Evolutionary conservation across 331 rosid genomes (phyloP).

Genomic region (Quercus lobata): DNA sequence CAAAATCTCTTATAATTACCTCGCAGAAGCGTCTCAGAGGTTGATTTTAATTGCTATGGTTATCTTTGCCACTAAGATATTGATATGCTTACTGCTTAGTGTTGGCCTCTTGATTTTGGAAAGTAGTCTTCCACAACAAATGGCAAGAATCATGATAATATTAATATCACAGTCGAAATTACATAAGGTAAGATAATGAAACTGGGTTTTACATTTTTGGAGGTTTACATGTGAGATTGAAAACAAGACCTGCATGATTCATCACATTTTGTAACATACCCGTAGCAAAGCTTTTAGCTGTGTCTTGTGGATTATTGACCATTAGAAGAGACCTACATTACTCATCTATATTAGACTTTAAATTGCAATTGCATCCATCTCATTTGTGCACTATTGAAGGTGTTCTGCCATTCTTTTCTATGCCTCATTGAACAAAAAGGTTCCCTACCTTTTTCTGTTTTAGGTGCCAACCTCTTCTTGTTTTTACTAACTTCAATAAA

Average conservation of each 20-base stretch:
- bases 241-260: background rate
- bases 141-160: background rate
- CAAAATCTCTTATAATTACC: background rate
- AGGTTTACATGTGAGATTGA: background rate
- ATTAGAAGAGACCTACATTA: background rate
- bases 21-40: background rate
- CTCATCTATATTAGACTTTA: background rate
- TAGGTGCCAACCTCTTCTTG: background rate
- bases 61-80: background rate
- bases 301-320: background rate
- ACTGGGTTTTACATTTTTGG: background rate
- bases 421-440: background rate
- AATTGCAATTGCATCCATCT: background rate
- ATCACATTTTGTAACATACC: background rate
- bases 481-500: background rate
- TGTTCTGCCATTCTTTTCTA: background rate
- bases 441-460: background rate
- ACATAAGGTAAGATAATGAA: background rate
- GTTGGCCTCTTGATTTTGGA: background rate
- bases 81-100: background rate
- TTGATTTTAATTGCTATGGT: background rate
- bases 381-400: background rate
- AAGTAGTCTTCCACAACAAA: background rate
- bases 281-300: background rate
- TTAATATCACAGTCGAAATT: background rate